Percentiles rank a stretch among this genome's conserved stretches.
phyloP scores from a whole-genome alignment of 805 yeast genomes.

The Saccharomyces eubayanus region DNA sequence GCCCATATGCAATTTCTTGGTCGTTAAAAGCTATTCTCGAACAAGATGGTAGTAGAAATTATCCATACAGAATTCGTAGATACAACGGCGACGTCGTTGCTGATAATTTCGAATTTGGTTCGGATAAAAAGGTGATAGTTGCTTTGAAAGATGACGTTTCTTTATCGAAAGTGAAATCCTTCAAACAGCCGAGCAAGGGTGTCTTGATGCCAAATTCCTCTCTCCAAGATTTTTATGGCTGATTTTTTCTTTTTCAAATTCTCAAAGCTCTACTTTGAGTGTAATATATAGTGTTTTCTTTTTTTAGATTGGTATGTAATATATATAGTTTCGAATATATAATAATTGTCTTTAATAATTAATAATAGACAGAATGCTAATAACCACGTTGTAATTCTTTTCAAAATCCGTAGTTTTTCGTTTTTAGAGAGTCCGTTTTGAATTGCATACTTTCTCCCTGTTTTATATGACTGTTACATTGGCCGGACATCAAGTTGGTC shows the following conservation, averaged over 20 bases:
- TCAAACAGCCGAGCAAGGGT: slow-evolving; percentile 49
- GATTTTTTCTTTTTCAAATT: not conserved
- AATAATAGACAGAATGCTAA: not conserved
- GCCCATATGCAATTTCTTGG: slow-evolving; percentile 81
- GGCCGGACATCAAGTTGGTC: slow-evolving; percentile 4
- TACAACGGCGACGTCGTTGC: slow-evolving; percentile 57
- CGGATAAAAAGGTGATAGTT: slow-evolving; percentile 60
- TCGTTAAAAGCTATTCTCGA: slow-evolving; percentile 50
- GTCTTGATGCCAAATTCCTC: slow-evolving; percentile 30
- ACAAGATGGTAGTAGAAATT: slow-evolving; percentile 35
- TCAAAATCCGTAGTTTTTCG: not conserved
- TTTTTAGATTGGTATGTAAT: not conserved
- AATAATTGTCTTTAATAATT: not conserved
- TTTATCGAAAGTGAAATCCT: slow-evolving; percentile 51
- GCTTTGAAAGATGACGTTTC: slow-evolving; percentile 73
- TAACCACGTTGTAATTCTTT: not conserved
- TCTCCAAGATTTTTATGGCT: slow-evolving; percentile 1
- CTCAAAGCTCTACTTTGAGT: not conserved
- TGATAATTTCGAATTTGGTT: slow-evolving; percentile 70
- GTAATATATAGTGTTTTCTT: not conserved
- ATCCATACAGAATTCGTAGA: slow-evolving; percentile 54
- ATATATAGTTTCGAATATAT: not conserved
- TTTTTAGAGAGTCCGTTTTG: not conserved
- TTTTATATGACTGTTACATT: not conserved
- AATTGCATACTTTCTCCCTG: not conserved